phyloP scores from a whole-genome alignment of 768 basidiomycete species.

The Exidia glandulosa region DNA sequence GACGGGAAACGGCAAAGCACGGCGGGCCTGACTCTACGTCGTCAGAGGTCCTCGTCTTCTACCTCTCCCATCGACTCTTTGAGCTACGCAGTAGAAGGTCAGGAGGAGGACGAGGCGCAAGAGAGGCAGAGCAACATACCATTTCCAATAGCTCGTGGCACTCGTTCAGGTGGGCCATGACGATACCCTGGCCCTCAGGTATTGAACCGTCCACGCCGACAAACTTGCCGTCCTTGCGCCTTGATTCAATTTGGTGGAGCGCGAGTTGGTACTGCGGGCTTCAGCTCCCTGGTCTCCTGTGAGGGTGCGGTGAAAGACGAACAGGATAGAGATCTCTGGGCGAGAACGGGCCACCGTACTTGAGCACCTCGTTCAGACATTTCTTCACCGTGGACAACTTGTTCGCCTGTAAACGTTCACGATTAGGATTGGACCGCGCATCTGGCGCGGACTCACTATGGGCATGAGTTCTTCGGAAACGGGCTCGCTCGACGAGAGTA shows the following conservation, averaged over 20 bases:
- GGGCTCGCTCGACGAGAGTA: slow-evolving; percentile 91
- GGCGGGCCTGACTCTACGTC: neutral
- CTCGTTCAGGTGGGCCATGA: slow-evolving; percentile 92
- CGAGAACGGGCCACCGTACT: slow-evolving; percentile 88
- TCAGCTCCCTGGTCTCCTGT: neutral
- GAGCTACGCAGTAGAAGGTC: neutral
- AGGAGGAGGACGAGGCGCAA: neutral
- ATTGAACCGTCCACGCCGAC: slow-evolving; percentile 77
- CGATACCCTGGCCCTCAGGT: slow-evolving; percentile 92
- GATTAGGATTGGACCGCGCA: neutral
- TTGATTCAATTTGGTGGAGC: slow-evolving; percentile 86
- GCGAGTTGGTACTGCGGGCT: slow-evolving; percentile 75
- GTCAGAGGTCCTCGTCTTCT: neutral
- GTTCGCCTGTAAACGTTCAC: slow-evolving; percentile 54
- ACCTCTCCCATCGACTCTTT: neutral
- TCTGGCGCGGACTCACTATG: slow-evolving; percentile 43
- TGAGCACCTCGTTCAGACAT: slow-evolving; percentile 89
- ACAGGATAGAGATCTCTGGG: slow-evolving; percentile 91
- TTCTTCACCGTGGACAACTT: slow-evolving; percentile 95
- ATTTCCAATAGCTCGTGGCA: slow-evolving; percentile 94
- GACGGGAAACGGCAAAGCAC: neutral
- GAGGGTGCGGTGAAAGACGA: slow-evolving; percentile 19
- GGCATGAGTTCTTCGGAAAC: slow-evolving; percentile 98
- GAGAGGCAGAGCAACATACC: slow-evolving; percentile 33
- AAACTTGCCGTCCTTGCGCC: slow-evolving; percentile 91